Percentiles rank a stretch among this genome's conserved stretches.
These are phyloP conservation scores for Larix sibirica DNA, from an alignment of 83 land plant genomes.

Conservation along the genomic window DNA sequence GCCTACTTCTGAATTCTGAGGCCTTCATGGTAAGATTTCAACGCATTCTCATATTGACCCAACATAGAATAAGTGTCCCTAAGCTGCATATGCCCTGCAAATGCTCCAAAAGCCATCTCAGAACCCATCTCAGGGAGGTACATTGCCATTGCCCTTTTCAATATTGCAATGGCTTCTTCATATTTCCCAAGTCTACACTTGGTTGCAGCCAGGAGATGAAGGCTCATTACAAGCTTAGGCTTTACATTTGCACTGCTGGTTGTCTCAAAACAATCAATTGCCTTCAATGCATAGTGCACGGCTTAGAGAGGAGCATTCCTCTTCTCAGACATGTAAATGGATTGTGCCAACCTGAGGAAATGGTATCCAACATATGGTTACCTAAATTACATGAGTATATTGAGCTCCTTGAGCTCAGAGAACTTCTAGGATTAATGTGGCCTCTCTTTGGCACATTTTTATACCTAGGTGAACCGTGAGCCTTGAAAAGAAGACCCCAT, in stretches of 20 bases:
- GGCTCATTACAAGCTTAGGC: constrained; percentile 31
- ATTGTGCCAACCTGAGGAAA: constrained; percentile 8
- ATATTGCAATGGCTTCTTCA: constrained; percentile 29
- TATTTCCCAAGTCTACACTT: constrained; percentile 32
- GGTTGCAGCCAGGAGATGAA: constrained; percentile 35
- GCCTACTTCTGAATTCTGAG: constrained; percentile 30
- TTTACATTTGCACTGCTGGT: not conserved
- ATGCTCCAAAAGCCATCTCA: constrained; percentile 35
- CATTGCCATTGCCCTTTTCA: constrained; percentile 25
- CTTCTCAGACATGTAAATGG: constrained; percentile 27
- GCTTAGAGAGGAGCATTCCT: constrained; percentile 30
- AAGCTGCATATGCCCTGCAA: constrained; percentile 48
- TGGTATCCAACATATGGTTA: constrained; percentile 6
- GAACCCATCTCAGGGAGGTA: constrained; percentile 18
- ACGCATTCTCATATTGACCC: constrained; percentile 30
- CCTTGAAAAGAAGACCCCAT: constrained; percentile 9
- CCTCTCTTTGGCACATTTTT: constrained; percentile 6
- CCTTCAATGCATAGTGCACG: constrained; percentile 38
- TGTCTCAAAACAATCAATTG: constrained; percentile 38
- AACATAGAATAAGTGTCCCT: constrained; percentile 34
- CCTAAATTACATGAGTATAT: not conserved
- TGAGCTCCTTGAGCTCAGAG: constrained; percentile 10
- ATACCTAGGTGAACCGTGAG: not conserved
- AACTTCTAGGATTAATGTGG: not conserved
- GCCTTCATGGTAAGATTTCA: constrained; percentile 36